Evolutionary conservation across 805 yeast genomes (phyloP).

Genomic region (Saccharomycopsis sp.): DNA sequence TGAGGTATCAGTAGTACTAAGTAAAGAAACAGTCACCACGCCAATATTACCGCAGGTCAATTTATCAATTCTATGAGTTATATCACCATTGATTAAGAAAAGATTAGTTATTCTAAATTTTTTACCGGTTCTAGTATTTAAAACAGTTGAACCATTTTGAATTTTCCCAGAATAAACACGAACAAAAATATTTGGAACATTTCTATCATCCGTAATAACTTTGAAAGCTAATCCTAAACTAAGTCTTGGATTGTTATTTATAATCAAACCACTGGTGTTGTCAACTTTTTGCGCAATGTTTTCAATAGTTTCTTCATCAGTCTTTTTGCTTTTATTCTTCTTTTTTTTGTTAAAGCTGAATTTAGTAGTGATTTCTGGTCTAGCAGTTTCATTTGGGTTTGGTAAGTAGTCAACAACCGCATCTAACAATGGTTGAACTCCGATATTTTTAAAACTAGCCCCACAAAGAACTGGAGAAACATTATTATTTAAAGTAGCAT

Average conservation of each 20-base stretch:
- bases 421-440: conserved; percentile 92
- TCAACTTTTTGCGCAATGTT: conserved; percentile 29
- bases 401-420: conserved; percentile 95
- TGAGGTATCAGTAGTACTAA: conserved; percentile 5
- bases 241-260: conserved; percentile 48
- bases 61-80: conserved; percentile 56
- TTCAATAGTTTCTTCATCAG: conserved; percentile 18
- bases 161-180: conserved; percentile 81
- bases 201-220: conserved; percentile 73
- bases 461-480: conserved; percentile 86
- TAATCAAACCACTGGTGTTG: conserved; percentile 33
- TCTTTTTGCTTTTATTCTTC: conserved; percentile 16
- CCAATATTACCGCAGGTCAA: conserved; percentile 81
- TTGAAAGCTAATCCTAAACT: conserved; percentile 84
- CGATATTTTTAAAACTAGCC: conserved; percentile 83
- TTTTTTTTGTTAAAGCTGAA: conserved; percentile 21
- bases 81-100: conserved; percentile 80
- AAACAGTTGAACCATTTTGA: conserved; percentile 47
- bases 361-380: conserved; percentile 41
- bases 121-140: conserved; percentile 61
- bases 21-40: conserved; percentile 58
- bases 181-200: conserved; percentile 77
- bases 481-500: conserved; percentile 45
- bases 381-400: conserved; percentile 54
- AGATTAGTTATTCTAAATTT: conserved; percentile 58